Evolutionary conservation across 192 early-diverging fungal genomes (phyloP), one percentile per base, ranked within the genome.

Genomic region (Mortierella antarctica): DNA sequence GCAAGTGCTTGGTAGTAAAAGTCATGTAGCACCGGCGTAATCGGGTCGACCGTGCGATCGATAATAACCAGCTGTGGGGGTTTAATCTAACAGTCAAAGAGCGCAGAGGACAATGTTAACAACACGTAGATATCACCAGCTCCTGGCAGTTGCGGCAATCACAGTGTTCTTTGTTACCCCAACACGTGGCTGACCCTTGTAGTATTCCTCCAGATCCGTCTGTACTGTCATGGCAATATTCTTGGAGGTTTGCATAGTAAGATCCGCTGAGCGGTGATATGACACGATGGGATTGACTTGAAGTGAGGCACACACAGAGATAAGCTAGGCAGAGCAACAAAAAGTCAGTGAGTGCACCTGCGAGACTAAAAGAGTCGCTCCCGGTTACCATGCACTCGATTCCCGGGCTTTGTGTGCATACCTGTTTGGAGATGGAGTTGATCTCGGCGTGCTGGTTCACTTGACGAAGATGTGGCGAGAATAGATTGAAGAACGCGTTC

Each of bases 1-100:
- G 95, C 91, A 94, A 99, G 94, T 3, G 96, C 96, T 82, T 99
- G 97, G 74, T 99, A 99, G 2, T 95, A 96, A 70, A 99, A 99
- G 77, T 99, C 98, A 85, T 99, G 97, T 48, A 98, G 79, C 12
- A 99, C 88, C 18, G 98, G 97, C 8, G 95, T 89, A 67, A 93
- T 91, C 51, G 94, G 91, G 83, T 99, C 98, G 50, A 98, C 87
- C 7, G 93, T 92, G 45, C 98, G 91, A 74, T 99, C 98, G 11
- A 95, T 82, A 63, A 99, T 91, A 42, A 99, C 89, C 48, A 99
- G 70, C 8, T 88, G 84, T 47, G 84, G 78, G 20, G 57, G 77
- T 53, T 89, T 75, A 23, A 59, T 7, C 72, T 71, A 49, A 73
- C 31, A 31, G 31, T 31, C 31, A 31, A 61, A 17, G 55, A 18